Base-by-base conservation (phyloP, 257 asterid species). In the Nicotiana tomentosiformis region DNA sequence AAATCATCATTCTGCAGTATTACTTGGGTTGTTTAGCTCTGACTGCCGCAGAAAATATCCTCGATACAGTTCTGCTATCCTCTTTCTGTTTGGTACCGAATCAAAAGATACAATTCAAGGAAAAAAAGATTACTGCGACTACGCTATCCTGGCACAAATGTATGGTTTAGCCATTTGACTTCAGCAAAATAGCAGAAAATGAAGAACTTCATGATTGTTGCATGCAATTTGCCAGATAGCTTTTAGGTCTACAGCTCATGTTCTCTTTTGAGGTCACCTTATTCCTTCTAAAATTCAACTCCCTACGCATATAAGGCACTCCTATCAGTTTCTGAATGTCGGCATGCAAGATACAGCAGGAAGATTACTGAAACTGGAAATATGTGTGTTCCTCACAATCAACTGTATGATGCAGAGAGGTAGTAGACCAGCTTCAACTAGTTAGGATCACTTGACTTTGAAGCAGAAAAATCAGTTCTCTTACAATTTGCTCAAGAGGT, bases 31-130 rank as follows among this genome's bases (percentile, higher is more conserved):
- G 66, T 15, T 88, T 5, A 85, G 83, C 51, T 78, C 90, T 10
- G 87, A 56, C 83, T 84, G 91, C 91, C 86, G 79, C 60, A 88
- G 92, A 87, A 95, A 89, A 70, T 91, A 90, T 49, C 97, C 97
- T 83, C 86, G 87, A 81, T 9, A 92, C 90, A 55, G 88, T 58
- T 92, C 97, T 70, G 93, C 97, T 89, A 91, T 82, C 85, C 89
- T 90, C 92, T 85, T 89, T 70, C 92, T 87, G 86, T 87, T 90
- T 87, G 91, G 82, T 91, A 92, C 11, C 89, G 86, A 67, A 89
- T 93, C 94, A 89, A 74, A 49, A 26, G 5, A 87, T 79, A 23
- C 82, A 72, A 53, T 57, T 55, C 30, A 74, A 62, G 68, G 56
- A 26, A 79, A 26, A 61, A 37, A 29, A 1, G 20, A 29, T 20